Conservation (phyloP, 345 rosid species). For the Ceriops decandra region DNA sequence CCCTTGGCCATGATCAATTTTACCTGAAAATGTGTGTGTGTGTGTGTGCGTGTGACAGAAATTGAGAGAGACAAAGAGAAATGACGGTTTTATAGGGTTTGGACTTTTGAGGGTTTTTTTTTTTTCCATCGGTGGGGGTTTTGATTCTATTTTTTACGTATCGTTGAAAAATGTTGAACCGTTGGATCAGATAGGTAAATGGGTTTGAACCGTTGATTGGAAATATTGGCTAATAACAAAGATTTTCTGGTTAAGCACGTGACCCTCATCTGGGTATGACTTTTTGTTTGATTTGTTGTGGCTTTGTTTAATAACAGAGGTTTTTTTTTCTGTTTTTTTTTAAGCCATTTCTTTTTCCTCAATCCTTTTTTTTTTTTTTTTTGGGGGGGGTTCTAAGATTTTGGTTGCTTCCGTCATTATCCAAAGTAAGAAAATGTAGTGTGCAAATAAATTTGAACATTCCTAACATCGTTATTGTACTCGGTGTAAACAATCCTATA, state of each 20-base stretch:
- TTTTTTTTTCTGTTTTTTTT: background rate
- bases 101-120: background rate
- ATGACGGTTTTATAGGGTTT: background rate
- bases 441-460: no score
- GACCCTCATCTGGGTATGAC: background rate
- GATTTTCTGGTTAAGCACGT: background rate
- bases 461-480: no score
- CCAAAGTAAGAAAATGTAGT: no score
- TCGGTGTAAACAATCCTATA: no score
- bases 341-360: background rate
- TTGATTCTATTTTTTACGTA: background rate
- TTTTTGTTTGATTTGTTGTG: no score
- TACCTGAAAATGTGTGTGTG: background rate
- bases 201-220: constrained; percentile 3
- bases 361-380: background rate
- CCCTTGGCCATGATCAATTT: constrained; percentile 65
- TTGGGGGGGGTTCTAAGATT: background rate
- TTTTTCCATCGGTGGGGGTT: constrained; percentile 3
- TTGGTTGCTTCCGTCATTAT: no score
- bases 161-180: background rate
- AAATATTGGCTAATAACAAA: background rate
- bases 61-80: background rate
- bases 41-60: background rate
- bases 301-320: background rate
- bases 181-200: background rate